Conservation (phyloP, 805 yeast genomes). For the Osmozyma mogii region DNA sequence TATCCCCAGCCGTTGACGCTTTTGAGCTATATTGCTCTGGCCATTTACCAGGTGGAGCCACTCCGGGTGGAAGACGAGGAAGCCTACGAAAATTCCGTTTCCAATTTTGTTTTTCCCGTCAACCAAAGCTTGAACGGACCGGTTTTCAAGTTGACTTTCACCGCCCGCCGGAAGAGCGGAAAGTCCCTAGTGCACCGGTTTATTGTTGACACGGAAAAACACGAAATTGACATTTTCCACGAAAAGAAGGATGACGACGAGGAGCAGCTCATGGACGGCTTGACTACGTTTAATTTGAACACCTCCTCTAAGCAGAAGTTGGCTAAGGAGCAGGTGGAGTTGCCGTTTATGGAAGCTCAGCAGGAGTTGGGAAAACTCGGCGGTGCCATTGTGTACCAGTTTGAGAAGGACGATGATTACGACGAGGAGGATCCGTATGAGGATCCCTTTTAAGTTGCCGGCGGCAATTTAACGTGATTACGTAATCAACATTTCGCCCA, state of each 20-base stretch:
- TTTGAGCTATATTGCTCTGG: conserved; percentile 65
- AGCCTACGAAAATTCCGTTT: conserved; percentile 31
- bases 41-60: conserved; percentile 59
- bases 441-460: conserved; percentile 87
- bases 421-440: conserved; percentile 98
- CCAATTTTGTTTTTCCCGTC: conserved; percentile 40
- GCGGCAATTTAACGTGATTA: too few relatives aligned
- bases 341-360: conserved; percentile 92
- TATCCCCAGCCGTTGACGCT: conserved; percentile 49
- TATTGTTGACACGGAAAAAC: conserved; percentile 41
- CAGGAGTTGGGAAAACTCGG: conserved; percentile 50
- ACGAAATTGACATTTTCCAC: conserved; percentile 29
- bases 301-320: conserved; percentile 67
- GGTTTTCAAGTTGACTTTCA: conserved; percentile 42
- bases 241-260: conserved; percentile 14
- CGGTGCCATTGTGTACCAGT: conserved; percentile 94
- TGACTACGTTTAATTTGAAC: conserved; percentile 82
- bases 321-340: conserved; percentile 77
- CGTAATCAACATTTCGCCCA: too few relatives aligned
- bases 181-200: conserved; percentile 56
- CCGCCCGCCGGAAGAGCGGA: conserved; percentile 79
- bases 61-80: conserved; percentile 36
- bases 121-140: conserved; percentile 37
- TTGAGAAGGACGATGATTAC: conserved; percentile 94
- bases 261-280: conserved; percentile 50